phyloP scores from a whole-genome alignment of 495 filamentous ascomycete genomes.

The Aspergillus ostianus region DNA sequence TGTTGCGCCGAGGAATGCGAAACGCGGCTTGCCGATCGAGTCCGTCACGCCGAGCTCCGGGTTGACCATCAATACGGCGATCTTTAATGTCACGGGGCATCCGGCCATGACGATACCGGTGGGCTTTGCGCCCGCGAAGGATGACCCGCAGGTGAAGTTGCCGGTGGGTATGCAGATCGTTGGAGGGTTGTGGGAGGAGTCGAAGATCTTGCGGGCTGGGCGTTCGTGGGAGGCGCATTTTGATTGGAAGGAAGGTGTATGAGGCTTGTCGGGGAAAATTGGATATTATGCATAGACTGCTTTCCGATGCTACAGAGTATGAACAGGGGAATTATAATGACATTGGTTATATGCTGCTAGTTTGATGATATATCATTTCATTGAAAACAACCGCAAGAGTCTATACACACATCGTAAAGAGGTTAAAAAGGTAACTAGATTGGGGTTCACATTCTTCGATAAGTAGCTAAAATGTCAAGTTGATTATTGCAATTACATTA shows the following conservation, averaged over 20 bases:
- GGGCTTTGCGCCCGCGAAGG: conserved; percentile 45
- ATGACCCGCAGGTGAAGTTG: conserved; percentile 43
- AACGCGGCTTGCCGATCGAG: conserved; percentile 36
- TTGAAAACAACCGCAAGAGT: no score
- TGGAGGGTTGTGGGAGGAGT: conserved; percentile 41
- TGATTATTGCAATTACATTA: conserved; percentile 1
- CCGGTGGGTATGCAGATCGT: conserved; percentile 60
- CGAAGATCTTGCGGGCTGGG: conserved; percentile 46
- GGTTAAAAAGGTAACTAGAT: not conserved
- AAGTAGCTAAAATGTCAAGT: no score
- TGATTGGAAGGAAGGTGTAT: conserved; percentile 45
- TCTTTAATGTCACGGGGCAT: conserved; percentile 58
- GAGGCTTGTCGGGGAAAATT: not conserved
- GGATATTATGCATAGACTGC: not conserved
- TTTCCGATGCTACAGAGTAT: not conserved
- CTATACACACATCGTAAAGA: not conserved
- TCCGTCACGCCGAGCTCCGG: conserved; percentile 43
- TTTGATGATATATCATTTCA: no score
- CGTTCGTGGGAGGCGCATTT: conserved; percentile 50
- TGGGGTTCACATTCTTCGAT: not conserved
- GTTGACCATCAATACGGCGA: conserved; percentile 52
- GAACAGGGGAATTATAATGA: not conserved
- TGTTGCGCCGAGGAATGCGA: conserved; percentile 37
- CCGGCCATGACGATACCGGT: conserved; percentile 56
- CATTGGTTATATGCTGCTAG: no score